Evolutionary conservation across 768 basidiomycete species (phyloP).

Genomic region (Mycena filopes): DNA sequence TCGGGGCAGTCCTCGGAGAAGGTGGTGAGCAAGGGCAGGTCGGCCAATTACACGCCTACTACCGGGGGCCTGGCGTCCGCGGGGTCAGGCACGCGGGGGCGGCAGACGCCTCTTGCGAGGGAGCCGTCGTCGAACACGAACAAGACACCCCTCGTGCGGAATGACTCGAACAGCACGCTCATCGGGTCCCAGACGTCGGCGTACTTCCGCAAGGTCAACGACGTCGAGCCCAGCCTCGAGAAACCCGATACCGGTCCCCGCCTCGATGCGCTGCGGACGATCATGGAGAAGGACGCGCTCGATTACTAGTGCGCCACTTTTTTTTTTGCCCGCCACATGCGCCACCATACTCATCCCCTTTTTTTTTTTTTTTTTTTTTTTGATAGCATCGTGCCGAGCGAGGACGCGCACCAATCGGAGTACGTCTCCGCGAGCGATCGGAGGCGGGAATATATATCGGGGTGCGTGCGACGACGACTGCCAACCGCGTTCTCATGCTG

Average conservation of each 20-base stretch:
- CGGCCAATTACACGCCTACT: too few relatives aligned
- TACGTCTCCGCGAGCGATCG: conserved; percentile 83
- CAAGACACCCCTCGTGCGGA: conserved; percentile 51
- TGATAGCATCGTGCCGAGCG: conserved; percentile 80
- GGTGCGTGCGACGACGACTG: conserved; percentile 61
- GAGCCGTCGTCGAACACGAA: conserved; percentile 27
- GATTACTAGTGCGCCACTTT: conserved; percentile 76
- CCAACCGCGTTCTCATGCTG: conserved; percentile 44
- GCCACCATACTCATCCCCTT: conserved; percentile 8
- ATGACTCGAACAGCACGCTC: conserved; percentile 53
- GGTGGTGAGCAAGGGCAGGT: too few relatives aligned
- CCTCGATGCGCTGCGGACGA: conserved; percentile 68
- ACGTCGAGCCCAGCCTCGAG: conserved; percentile 63
- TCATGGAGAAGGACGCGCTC: conserved; percentile 74
- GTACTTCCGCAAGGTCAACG: conserved; percentile 74
- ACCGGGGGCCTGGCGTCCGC: conserved; percentile 40
- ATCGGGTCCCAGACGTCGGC: conserved; percentile 67
- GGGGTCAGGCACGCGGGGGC: conserved; percentile 36
- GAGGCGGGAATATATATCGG: conserved; percentile 81
- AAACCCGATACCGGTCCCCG: conserved; percentile 68
- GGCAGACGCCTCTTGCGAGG: conserved; percentile 49
- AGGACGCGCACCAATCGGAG: conserved; percentile 88
- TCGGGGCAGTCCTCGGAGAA: not conserved
- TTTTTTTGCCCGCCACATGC: conserved; percentile 6
- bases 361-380: conserved; percentile 5